These are phyloP conservation scores for Yamagishiella unicocca DNA, from an alignment of 139 green algal species.

Conservation along the genomic window DNA sequence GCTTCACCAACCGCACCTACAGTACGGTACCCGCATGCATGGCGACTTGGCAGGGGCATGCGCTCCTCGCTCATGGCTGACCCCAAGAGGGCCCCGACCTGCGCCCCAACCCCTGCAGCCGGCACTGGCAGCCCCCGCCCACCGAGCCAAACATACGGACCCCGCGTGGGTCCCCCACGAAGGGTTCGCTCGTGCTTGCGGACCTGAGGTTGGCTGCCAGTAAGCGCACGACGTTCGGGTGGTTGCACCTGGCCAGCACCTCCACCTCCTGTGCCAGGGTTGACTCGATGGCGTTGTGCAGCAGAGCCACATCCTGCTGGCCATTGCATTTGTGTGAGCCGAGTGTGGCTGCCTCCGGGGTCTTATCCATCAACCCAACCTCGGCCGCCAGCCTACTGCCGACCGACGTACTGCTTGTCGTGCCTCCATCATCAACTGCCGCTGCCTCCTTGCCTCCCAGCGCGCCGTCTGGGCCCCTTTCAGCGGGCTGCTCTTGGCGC, in stretches of 20 bases:
- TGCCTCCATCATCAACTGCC: not conserved
- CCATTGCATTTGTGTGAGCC: not conserved
- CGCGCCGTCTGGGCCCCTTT: too few species aligned
- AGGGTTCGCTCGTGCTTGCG: not conserved
- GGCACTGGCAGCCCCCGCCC: not conserved
- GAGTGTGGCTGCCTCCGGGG: not conserved
- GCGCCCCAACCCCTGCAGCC: not conserved
- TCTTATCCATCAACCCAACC: too few species aligned
- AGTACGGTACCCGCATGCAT: not conserved
- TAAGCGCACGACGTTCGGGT: not conserved
- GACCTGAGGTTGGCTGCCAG: not conserved
- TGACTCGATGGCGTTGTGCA: too few species aligned
- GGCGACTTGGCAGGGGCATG: too few species aligned
- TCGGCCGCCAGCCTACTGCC: too few species aligned
- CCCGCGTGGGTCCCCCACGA: not conserved
- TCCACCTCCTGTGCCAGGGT: constrained; percentile 2
- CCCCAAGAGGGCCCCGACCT: not conserved
- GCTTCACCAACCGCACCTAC: too few species aligned
- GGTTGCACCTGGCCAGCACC: not conserved
- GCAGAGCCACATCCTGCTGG: not conserved
- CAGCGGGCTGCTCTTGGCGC: too few species aligned
- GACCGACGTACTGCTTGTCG: too few species aligned
- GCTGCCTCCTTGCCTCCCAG: not conserved
- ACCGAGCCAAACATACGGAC: not conserved
- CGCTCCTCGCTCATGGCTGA: not conserved